Evolutionary conservation across 768 basidiomycete species (phyloP), one percentile per base, ranked within the genome.

Genomic region (Lyophyllum decastes): DNA sequence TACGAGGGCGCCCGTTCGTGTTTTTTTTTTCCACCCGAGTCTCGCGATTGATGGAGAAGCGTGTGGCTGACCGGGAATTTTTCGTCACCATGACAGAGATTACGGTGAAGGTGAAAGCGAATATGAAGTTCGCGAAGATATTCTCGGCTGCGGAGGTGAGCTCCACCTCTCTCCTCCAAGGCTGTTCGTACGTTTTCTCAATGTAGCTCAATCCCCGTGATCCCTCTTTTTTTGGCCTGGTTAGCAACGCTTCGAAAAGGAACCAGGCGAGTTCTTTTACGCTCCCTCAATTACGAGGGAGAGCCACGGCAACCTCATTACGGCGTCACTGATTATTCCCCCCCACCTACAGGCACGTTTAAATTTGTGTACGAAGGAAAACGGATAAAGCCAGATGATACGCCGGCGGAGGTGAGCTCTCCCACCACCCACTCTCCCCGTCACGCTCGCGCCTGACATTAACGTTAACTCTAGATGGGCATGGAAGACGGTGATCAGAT

Each of bases 131-230:
- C 62, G 68, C 73, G 38, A 89, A 88, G 70, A 82, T 88, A 24
- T 88, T 89, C 56, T 78, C 84, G 17, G 87, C 85, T 16, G 83
- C 84, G 1, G 84, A 87, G 78, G 88, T 88, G 61, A 22, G 81
- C n/a, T 74, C 33, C 10, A 10, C 34, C 19, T 43, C n/a, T n/a
- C n/a, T n/a, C n/a, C n/a, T n/a, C n/a, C n/a, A n/a, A n/a, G n/a
- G n/a, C n/a, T 51, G 26, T 41, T 10, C 16, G 7, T 19, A 33
- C 9, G 25, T 35, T 45, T 40, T 22, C 49, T 33, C 44, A 53
- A 4, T 30, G 30, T 30, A 30, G 30, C 51, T 49, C 14, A 59
- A 9, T n/a, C n/a, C n/a, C n/a, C 27, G 22, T 25, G 45, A 49
- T 35, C 43, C 17, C 57, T 26, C 43, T 16, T 9, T 1, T 11